These are phyloP conservation scores for Hippophae gyantsensis DNA, from an alignment of 306 rosid genomes.

Conservation along the genomic window DNA sequence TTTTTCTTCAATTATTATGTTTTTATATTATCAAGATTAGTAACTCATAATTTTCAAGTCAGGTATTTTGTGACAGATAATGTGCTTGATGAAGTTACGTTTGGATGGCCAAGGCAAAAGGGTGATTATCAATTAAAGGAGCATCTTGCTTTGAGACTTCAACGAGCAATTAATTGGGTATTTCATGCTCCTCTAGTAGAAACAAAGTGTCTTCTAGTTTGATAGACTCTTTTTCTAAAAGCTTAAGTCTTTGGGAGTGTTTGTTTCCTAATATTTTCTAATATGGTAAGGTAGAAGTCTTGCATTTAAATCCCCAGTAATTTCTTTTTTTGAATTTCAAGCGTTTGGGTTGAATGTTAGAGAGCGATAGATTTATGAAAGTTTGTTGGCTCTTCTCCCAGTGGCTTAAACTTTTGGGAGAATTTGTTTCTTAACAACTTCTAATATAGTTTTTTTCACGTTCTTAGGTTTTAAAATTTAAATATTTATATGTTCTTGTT, in stretches of 20 bases:
- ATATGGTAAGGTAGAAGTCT: too few species aligned
- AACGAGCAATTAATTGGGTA: slow-evolving; percentile 93
- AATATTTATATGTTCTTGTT: slow-evolving; percentile 6
- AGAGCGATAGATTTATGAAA: too few species aligned
- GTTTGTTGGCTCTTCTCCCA: too few species aligned
- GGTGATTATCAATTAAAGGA: slow-evolving; percentile 55
- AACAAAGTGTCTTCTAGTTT: too few species aligned
- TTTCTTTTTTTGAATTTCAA: too few species aligned
- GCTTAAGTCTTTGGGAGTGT: too few species aligned
- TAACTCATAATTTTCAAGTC: slow-evolving; percentile 14
- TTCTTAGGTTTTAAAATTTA: slow-evolving; percentile 4
- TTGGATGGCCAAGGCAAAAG: slow-evolving; percentile 92
- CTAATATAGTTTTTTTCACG: neutral
- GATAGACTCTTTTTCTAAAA: too few species aligned
- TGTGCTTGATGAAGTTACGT: slow-evolving; percentile 88
- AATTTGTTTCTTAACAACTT: too few species aligned
- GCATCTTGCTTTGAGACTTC: slow-evolving; percentile 67
- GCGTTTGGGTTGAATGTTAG: too few species aligned
- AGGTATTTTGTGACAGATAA: slow-evolving; percentile 87
- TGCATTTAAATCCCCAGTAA: too few species aligned
- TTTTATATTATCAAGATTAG: neutral
- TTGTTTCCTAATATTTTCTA: too few species aligned
- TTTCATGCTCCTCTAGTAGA: slow-evolving; percentile 10
- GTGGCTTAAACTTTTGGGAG: too few species aligned
- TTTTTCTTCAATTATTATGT: slow-evolving; percentile 1